phyloP scores from a whole-genome alignment of 2,329 filamentous ascomycete species.

The Lecanicillium sp. region DNA sequence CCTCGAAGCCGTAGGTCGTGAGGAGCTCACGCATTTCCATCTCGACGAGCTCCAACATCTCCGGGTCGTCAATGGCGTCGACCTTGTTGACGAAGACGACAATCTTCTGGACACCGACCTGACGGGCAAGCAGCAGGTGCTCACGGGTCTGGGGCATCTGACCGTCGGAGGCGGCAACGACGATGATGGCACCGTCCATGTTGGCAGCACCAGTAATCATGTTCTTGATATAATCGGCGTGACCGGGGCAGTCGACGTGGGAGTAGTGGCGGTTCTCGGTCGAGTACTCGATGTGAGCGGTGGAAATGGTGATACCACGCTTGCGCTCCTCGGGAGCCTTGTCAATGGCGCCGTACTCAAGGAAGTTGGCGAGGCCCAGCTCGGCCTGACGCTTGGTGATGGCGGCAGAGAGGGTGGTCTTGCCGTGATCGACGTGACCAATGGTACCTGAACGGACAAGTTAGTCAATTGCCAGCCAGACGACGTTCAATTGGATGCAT shows the following conservation, averaged over 20 bases:
- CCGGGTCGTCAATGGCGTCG: slow-evolving; percentile 91
- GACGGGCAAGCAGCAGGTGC: slow-evolving; percentile 93
- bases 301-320: slow-evolving; percentile 99
- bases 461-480: slow-evolving; percentile 17
- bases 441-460: slow-evolving; percentile 66
- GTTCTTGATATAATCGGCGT: slow-evolving; percentile 99
- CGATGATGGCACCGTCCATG: slow-evolving; percentile 99
- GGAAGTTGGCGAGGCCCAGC: slow-evolving; percentile 88
- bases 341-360: slow-evolving; percentile 97
- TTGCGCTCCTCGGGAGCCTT: slow-evolving; percentile 99
- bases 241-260: slow-evolving; percentile 98
- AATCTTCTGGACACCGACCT: slow-evolving; percentile 96
- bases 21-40: slow-evolving; percentile 99
- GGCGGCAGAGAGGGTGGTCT: slow-evolving; percentile 97
- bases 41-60: slow-evolving; percentile 99
- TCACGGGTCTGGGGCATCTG: slow-evolving; percentile 99
- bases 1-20: slow-evolving; percentile 88
- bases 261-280: slow-evolving; percentile 95
- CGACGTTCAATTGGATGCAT: slow-evolving; percentile 18
- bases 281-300: slow-evolving; percentile 96
- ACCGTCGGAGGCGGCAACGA: slow-evolving; percentile 95
- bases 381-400: slow-evolving; percentile 98
- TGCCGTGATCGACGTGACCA: slow-evolving; percentile 99
- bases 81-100: slow-evolving; percentile 99
- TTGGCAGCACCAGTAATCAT: slow-evolving; percentile 99